These are phyloP conservation scores for Colletotrichum sp. DNA, from an alignment of 2,329 filamentous ascomycete genomes.

Conservation along the genomic window DNA sequence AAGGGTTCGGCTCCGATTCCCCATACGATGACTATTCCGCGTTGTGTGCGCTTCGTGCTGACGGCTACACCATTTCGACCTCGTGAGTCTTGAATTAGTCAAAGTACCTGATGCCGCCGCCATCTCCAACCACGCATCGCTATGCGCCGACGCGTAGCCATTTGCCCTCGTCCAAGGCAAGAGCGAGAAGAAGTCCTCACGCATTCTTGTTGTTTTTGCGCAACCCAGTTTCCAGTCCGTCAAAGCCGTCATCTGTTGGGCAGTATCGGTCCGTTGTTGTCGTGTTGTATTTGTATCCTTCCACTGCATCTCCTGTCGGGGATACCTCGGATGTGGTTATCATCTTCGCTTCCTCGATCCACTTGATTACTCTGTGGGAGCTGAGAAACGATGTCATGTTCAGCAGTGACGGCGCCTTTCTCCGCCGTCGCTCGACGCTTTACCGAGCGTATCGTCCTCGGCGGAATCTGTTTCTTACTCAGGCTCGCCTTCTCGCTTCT, in stretches of 20 bases:
- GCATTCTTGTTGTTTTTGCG: too few species aligned
- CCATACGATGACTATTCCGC: neutral
- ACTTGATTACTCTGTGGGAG: neutral
- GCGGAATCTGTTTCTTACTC: neutral
- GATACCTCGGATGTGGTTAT: neutral
- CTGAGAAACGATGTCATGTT: neutral
- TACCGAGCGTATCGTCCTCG: neutral
- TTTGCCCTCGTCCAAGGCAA: neutral
- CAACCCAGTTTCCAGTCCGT: too few species aligned
- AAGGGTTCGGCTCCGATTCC: rapidly evolving
- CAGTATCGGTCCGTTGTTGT: neutral
- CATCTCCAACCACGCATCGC: neutral
- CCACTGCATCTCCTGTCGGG: neutral
- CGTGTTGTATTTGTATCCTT: neutral
- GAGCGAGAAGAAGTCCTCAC: neutral
- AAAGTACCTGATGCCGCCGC: neutral
- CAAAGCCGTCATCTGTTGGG: neutral
- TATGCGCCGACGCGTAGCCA: neutral
- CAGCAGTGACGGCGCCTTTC: neutral
- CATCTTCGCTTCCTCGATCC: neutral
- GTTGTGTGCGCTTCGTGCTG: neutral
- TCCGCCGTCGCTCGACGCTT: neutral
- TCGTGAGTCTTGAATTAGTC: neutral
- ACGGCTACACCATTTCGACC: neutral
- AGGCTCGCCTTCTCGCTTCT: neutral